Percentiles rank a stretch among this genome's conserved stretches.
These are phyloP conservation scores for Picocystis salinarum DNA, from an alignment of 139 green algal species.

Conservation along the genomic window DNA sequence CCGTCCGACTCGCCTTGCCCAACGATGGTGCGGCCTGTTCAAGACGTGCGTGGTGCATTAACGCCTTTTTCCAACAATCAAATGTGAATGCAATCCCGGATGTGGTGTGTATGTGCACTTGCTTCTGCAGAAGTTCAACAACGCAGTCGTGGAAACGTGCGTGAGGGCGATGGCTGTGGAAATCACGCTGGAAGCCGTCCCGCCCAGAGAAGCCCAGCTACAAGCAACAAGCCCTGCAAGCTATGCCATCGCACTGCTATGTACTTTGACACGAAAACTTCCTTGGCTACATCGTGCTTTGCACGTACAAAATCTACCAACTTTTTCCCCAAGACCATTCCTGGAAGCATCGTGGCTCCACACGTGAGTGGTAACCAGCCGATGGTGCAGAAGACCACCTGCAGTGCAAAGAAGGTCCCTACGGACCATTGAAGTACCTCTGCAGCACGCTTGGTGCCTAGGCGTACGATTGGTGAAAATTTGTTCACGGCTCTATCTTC, in stretches of 20 bases:
- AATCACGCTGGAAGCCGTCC: too few species aligned
- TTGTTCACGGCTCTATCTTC: slow-evolving; percentile 58
- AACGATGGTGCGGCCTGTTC: too few species aligned
- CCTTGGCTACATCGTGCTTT: slow-evolving; percentile 3
- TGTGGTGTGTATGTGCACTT: too few species aligned
- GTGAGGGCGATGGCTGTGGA: too few species aligned
- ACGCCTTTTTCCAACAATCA: too few species aligned
- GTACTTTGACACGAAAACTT: slow-evolving; percentile 3
- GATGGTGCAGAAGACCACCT: not conserved
- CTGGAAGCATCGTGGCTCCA: not conserved
- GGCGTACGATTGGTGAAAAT: slow-evolving; percentile 59
- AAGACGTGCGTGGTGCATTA: too few species aligned
- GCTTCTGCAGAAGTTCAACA: too few species aligned
- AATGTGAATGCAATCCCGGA: too few species aligned
- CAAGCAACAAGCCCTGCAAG: too few species aligned
- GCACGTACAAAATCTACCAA: slow-evolving; percentile 1
- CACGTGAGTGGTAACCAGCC: not conserved
- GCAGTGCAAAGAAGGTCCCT: not conserved
- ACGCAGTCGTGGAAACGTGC: too few species aligned
- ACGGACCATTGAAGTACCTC: not conserved
- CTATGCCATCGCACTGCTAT: slow-evolving; percentile 9
- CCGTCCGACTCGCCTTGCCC: too few species aligned
- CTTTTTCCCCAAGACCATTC: not conserved
- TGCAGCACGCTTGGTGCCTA: slow-evolving; percentile 32
- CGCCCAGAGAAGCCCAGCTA: too few species aligned